phyloP scores from a whole-genome alignment of 352 stramenopile genomes.

The Nothophytophthora sp. region DNA sequence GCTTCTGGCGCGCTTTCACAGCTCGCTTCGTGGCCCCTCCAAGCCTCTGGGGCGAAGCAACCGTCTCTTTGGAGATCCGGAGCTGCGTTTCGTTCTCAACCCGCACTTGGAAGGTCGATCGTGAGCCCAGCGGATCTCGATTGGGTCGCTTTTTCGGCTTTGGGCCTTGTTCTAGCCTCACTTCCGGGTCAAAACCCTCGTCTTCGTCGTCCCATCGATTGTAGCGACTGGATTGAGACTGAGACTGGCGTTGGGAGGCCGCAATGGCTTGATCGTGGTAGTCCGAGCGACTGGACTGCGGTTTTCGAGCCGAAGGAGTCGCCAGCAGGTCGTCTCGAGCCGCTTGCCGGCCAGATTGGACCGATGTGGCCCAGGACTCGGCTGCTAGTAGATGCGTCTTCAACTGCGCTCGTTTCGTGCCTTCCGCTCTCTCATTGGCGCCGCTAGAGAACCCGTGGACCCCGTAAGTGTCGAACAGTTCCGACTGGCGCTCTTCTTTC shows the following conservation, averaged over 20 bases:
- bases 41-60: conserved; percentile 30
- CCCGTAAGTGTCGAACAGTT: conserved; percentile 72
- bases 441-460: conserved; percentile 18
- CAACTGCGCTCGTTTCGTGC: conserved; percentile 62
- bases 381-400: conserved; percentile 50
- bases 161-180: conserved; percentile 2
- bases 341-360: conserved; percentile 24
- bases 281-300: conserved; percentile 32
- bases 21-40: conserved; percentile 26
- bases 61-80: conserved; percentile 31
- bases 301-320: conserved; percentile 17
- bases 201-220: conserved; percentile 13
- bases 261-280: conserved; percentile 10
- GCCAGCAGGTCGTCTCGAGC: conserved; percentile 24
- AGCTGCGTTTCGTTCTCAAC: conserved; percentile 46
- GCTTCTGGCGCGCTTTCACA: conserved; percentile 23
- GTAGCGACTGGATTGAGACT: background rate
- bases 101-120: conserved; percentile 36
- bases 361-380: conserved; percentile 37
- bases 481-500: conserved; percentile 53
- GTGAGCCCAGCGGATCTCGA: background rate
- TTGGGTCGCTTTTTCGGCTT: conserved; percentile 43
- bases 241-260: conserved; percentile 12
- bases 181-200: conserved; percentile 14
- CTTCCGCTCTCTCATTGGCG: conserved; percentile 16